Evolutionary conservation across 352 stramenopile species (phyloP).

Genomic region (Phytophthora constricta): DNA sequence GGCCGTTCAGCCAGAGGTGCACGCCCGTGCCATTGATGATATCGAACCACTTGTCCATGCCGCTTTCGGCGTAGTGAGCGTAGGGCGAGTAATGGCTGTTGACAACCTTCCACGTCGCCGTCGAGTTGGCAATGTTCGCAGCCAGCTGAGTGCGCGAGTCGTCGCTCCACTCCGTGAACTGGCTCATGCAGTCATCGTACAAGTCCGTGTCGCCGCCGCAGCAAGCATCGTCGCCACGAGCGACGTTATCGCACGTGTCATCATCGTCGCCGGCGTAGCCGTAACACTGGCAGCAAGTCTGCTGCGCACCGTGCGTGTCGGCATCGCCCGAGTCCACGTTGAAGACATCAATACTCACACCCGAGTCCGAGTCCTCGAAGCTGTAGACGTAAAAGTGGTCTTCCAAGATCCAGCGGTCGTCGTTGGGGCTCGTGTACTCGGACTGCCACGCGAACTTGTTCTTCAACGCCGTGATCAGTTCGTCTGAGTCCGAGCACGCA

Average conservation of each 20-base stretch:
- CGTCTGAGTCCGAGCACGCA: conserved; percentile 40
- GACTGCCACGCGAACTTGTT: conserved; percentile 64
- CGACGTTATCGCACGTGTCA: conserved; percentile 47
- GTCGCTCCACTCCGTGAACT: conserved; percentile 50
- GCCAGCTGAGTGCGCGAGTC: conserved; percentile 52
- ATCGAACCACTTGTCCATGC: conserved; percentile 58
- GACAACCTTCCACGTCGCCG: conserved; percentile 72
- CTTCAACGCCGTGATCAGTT: conserved; percentile 38
- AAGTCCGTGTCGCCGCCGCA: conserved; percentile 48
- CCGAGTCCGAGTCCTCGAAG: conserved; percentile 43
- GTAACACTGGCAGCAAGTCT: conserved; percentile 76
- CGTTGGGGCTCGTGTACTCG: conserved; percentile 60
- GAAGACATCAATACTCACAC: conserved; percentile 72
- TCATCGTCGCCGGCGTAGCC: conserved; percentile 57
- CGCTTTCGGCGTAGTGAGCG: conserved; percentile 49
- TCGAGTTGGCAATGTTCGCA: conserved; percentile 52
- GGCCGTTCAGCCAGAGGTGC: conserved; percentile 56
- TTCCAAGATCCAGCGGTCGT: conserved; percentile 61
- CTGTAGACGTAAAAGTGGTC: conserved; percentile 69
- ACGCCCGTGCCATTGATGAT: conserved; percentile 46
- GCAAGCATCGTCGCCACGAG: conserved; percentile 50
- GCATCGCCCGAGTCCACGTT: conserved; percentile 71
- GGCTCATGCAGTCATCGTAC: conserved; percentile 48
- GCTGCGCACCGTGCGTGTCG: conserved; percentile 52
- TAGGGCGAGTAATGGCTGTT: conserved; percentile 76